Percentiles rank a stretch among this genome's conserved stretches.
Conservation (phyloP, 2,329 filamentous ascomycete species). For the Penicillium sclerotigenum region DNA sequence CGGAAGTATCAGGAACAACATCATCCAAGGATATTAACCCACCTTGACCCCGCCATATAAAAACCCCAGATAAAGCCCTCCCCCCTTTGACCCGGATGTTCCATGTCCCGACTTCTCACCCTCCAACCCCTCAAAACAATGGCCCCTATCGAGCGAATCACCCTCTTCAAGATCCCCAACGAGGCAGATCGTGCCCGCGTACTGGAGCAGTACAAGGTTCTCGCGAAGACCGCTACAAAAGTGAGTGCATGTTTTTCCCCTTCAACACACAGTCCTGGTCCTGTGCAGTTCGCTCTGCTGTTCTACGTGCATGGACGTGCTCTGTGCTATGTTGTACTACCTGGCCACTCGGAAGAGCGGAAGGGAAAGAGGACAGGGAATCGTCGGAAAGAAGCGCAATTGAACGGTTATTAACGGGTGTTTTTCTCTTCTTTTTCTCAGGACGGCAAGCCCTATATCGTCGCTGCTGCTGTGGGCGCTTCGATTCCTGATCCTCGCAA, state of each 20-base stretch:
- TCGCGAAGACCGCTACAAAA: constrained; percentile 46
- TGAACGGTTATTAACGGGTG: not conserved
- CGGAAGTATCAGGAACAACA: not conserved
- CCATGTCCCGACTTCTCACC: not conserved
- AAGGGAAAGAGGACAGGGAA: not conserved
- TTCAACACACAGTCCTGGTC: not conserved
- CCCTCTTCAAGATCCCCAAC: constrained; percentile 53
- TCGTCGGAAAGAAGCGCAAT: not conserved
- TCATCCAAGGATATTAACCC: not conserved
- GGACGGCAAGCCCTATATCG: constrained; percentile 70
- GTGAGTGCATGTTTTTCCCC: constrained; percentile 26
- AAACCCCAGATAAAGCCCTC: not conserved
- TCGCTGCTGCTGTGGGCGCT: constrained; percentile 54
- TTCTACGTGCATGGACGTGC: not conserved
- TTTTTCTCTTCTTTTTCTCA: constrained; percentile 31
- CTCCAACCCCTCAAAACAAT: constrained; percentile 22
- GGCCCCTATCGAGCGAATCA: constrained; percentile 49
- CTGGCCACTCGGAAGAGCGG: not conserved
- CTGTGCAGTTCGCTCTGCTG: not conserved
- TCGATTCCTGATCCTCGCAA: constrained; percentile 58
- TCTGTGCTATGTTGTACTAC: not conserved
- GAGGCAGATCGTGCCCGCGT: constrained; percentile 44
- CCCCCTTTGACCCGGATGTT: not conserved
- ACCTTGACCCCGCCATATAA: not conserved
- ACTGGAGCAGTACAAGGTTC: constrained; percentile 45